Percentiles rank a stretch among this genome's conserved stretches.
Evolutionary conservation across 129 eudicot species (phyloP).

Genomic region (Lactuca saligna): DNA sequence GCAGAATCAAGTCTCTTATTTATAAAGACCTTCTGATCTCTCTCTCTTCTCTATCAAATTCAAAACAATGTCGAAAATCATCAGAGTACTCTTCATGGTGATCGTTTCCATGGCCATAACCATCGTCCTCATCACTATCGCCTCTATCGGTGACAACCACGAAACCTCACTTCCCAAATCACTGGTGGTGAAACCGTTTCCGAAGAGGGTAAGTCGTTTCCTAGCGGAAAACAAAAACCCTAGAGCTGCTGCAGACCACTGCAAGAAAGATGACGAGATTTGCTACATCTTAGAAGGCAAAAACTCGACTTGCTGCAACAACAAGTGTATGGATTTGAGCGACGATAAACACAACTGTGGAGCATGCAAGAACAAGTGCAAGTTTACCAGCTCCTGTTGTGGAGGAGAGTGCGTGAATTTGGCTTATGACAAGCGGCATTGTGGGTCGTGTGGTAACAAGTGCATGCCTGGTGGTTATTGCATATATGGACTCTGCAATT

Average conservation of each 20-base stretch:
- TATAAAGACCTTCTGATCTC: background rate
- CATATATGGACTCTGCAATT: slow-evolving; percentile 64
- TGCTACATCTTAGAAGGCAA: slow-evolving; percentile 44
- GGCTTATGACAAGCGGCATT: slow-evolving; percentile 63
- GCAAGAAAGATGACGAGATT: slow-evolving; percentile 56
- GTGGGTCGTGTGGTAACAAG: slow-evolving; percentile 58
- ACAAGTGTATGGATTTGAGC: slow-evolving; percentile 57
- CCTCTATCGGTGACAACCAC: background rate
- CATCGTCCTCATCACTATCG: slow-evolving; percentile 35
- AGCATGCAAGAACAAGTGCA: slow-evolving; percentile 63
- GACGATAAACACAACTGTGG: slow-evolving; percentile 58
- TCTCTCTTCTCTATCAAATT: background rate
- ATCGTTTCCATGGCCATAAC: slow-evolving; percentile 41
- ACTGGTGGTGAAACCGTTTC: slow-evolving; percentile 2
- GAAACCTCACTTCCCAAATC: background rate
- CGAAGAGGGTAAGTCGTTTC: slow-evolving; percentile 54
- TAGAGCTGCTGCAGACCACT: slow-evolving; percentile 54
- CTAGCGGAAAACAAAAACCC: slow-evolving; percentile 47
- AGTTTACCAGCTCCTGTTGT: slow-evolving; percentile 49
- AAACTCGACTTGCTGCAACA: slow-evolving; percentile 65
- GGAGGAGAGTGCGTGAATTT: slow-evolving; percentile 57
- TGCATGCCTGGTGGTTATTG: slow-evolving; percentile 56
- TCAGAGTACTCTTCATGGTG: slow-evolving; percentile 33
- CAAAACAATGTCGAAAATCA: slow-evolving; percentile 27
- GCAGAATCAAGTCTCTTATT: background rate